phyloP scores from a whole-genome alignment of 2,329 filamentous ascomycete genomes.

The Curvularia verruculosa region DNA sequence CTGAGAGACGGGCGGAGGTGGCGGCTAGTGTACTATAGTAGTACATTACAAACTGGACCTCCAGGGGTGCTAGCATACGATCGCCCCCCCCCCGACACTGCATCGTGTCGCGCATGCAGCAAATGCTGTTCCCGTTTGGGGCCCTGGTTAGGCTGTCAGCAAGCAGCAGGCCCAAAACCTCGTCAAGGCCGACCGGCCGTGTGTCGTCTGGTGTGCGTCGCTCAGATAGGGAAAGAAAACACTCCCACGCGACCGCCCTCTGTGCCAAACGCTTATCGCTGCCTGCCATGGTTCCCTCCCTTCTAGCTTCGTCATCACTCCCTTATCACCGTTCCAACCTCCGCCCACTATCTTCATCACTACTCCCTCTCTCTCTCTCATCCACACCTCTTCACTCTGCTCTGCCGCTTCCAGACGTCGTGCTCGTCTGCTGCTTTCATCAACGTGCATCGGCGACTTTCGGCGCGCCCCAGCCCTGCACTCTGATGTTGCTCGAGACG shows the following conservation, averaged over 20 bases:
- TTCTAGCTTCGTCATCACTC: slow-evolving; percentile 12
- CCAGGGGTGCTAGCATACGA: slow-evolving; percentile 19
- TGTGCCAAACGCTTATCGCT: slow-evolving; percentile 19
- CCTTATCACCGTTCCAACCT: slow-evolving; percentile 10
- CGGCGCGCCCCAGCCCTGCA: slow-evolving; percentile 32
- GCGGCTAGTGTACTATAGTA: slow-evolving; percentile 6
- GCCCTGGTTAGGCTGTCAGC: neutral
- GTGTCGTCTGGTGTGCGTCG: slow-evolving; percentile 4
- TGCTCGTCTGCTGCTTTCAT: slow-evolving; percentile 1
- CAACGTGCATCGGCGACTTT: slow-evolving; percentile 14
- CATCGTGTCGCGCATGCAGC: slow-evolving; percentile 17
- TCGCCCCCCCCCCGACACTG: slow-evolving; percentile 5
- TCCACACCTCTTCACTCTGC: neutral
- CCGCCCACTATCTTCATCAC: neutral
- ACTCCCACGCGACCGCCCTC: slow-evolving; percentile 31
- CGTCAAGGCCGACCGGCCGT: no score
- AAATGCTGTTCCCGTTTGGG: neutral
- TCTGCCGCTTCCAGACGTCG: slow-evolving; percentile 5
- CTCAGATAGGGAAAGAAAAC: slow-evolving; percentile 5
- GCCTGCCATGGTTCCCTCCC: neutral
- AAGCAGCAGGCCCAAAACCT: neutral
- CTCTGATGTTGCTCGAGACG: slow-evolving; percentile 32
- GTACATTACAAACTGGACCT: no score
- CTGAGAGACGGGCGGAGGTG: slow-evolving; percentile 19
- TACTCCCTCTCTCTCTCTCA: neutral